A percentile compares a stretch with the other conserved stretches of the same genome.
These are phyloP conservation scores for Magnaporthiopsis rhizophila DNA, from an alignment of 2,329 filamentous ascomycete species.

Conservation along the genomic window DNA sequence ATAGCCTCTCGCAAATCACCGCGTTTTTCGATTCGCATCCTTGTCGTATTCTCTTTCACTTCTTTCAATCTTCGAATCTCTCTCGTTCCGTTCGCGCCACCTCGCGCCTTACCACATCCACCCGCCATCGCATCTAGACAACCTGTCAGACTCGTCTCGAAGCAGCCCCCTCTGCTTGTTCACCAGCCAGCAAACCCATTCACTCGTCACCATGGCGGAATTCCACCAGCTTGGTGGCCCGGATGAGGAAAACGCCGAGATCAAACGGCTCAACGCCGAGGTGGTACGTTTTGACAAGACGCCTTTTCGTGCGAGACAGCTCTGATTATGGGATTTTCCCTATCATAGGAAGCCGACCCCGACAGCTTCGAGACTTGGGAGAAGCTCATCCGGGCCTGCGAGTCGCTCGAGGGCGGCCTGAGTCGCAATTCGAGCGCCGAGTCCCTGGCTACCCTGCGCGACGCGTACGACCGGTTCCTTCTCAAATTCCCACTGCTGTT, in stretches of 20 bases:
- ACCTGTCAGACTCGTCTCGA: neutral
- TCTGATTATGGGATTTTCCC: neutral
- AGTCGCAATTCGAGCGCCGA: conserved; percentile 96
- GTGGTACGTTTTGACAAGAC: conserved; percentile 52
- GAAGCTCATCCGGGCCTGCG: conserved; percentile 75
- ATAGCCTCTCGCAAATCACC: neutral
- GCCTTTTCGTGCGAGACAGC: neutral
- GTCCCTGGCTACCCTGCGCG: conserved; percentile 78
- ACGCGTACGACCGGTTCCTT: conserved; percentile 86
- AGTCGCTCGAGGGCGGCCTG: conserved; percentile 82
- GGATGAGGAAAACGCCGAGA: conserved; percentile 75
- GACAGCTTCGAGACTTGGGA: conserved; percentile 97
- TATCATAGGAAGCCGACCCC: conserved; percentile 53
- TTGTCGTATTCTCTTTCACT: neutral
- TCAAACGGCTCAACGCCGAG: conserved; percentile 69
- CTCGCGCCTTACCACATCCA: neutral
- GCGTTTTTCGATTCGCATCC: neutral
- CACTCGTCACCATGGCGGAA: conserved; percentile 54
- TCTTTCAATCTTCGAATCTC: neutral
- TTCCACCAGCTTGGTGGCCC: conserved; percentile 61
- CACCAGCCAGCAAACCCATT: neutral
- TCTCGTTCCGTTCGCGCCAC: neutral
- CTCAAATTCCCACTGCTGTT: conserved; percentile 93
- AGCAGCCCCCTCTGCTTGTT: neutral
- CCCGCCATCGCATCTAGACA: neutral